Conservation (phyloP, 2,329 filamentous ascomycete species). For the Neoscytalidium dimidiatum region DNA sequence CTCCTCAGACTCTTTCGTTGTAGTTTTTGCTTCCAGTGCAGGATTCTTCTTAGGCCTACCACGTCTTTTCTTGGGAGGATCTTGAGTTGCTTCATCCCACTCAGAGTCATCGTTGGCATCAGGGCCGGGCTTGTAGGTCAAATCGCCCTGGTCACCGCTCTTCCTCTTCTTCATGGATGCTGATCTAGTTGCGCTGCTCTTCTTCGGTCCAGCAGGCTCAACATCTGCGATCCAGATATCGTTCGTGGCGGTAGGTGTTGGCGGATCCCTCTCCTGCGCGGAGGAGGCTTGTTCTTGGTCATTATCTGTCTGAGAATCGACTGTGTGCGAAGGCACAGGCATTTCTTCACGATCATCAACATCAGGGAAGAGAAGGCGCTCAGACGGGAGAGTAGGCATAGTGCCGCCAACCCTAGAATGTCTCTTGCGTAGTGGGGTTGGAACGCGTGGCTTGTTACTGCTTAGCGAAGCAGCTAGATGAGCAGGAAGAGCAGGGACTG, state of each 20-base stretch:
- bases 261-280: neutral
- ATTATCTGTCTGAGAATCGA: neutral
- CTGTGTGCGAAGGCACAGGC: neutral
- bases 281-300: neutral
- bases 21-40: neutral
- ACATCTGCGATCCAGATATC: constrained; percentile 25
- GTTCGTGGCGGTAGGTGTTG: neutral
- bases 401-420: neutral
- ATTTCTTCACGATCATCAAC: constrained; percentile 19
- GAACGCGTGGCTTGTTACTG: neutral
- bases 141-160: constrained; percentile 31
- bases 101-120: neutral
- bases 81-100: neutral
- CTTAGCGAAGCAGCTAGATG: constrained; percentile 23
- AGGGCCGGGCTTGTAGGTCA: constrained; percentile 17
- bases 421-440: constrained; percentile 1
- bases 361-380: constrained; percentile 37
- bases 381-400: constrained; percentile 41
- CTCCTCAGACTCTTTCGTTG: neutral
- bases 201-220: constrained; percentile 27
- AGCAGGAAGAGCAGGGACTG: constrained; percentile 38
- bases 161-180: constrained; percentile 43
- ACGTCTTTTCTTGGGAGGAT: constrained; percentile 17
- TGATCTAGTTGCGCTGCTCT: constrained; percentile 27
- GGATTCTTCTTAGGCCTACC: constrained; percentile 16